These are phyloP conservation scores for Metschnikowia corniflorae DNA, from an alignment of 805 yeast genomes.

Conservation along the genomic window DNA sequence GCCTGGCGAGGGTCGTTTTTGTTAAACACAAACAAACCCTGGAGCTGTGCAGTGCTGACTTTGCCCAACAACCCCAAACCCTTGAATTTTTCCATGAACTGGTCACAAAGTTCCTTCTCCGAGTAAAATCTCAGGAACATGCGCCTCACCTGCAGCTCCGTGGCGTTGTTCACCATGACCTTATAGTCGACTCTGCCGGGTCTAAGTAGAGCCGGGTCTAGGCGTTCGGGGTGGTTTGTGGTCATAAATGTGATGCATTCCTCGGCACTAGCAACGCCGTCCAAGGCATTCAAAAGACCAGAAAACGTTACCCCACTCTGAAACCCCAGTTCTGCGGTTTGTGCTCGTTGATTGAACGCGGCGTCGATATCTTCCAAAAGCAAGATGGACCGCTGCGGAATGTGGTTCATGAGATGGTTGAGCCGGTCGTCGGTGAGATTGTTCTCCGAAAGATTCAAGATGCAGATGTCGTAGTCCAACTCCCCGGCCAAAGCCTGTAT, in stretches of 20 bases:
- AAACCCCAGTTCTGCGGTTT: conserved; percentile 72
- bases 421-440: conserved; percentile 92
- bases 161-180: conserved; percentile 81
- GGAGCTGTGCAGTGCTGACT: conserved; percentile 90
- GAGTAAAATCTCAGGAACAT: conserved; percentile 91
- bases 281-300: conserved; percentile 88
- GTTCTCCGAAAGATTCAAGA: conserved; percentile 83
- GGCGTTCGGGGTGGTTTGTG: conserved; percentile 90
- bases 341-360: conserved; percentile 82
- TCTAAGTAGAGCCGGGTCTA: conserved; percentile 89
- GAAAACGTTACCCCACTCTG: conserved; percentile 91
- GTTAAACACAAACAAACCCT: conserved; percentile 91
- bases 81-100: conserved; percentile 44
- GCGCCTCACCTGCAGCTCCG: conserved; percentile 67
- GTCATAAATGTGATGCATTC: conserved; percentile 97
- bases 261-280: conserved; percentile 97
- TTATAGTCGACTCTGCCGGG: conserved; percentile 94
- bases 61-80: conserved; percentile 40
- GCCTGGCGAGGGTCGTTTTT: conserved; percentile 81
- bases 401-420: conserved; percentile 93
- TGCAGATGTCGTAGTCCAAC: conserved; percentile 91
- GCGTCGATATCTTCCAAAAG: conserved; percentile 93
- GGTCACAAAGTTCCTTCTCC: conserved; percentile 51
- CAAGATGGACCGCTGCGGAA: conserved; percentile 84
- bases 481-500: conserved; percentile 97